Conservation (phyloP, 768 basidiomycete species). For the Podaxis sp. region DNA sequence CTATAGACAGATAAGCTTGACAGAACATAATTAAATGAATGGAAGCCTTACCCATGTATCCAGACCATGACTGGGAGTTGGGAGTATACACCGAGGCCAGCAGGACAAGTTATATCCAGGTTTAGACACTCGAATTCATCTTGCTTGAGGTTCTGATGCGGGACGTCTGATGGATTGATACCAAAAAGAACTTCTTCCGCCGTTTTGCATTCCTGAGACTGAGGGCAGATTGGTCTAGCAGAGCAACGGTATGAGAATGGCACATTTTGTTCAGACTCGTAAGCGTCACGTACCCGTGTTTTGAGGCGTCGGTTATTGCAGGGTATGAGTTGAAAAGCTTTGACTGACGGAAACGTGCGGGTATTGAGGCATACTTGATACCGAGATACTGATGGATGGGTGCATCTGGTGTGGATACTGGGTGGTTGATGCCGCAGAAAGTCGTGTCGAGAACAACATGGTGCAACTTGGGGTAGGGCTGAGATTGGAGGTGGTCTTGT, state of each 20-base stretch:
- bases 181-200: constrained; percentile 66
- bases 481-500: constrained; percentile 21
- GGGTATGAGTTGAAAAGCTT: constrained; percentile 58
- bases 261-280: not conserved
- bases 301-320: constrained; percentile 58
- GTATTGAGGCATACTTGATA: constrained; percentile 74
- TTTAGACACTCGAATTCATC: constrained; percentile 82
- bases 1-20: constrained; percentile 33
- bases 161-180: constrained; percentile 50
- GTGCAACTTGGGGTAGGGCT: constrained; percentile 36
- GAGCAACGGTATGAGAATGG: constrained; percentile 9
- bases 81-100: constrained; percentile 49
- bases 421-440: constrained; percentile 65
- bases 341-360: constrained; percentile 77
- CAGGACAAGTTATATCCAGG: constrained; percentile 77
- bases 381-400: constrained; percentile 74
- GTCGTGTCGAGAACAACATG: constrained; percentile 60
- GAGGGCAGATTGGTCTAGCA: constrained; percentile 74
- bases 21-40: constrained; percentile 23
- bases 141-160: constrained; percentile 55
- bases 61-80: constrained; percentile 78
- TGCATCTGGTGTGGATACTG: constrained; percentile 51
- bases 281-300: constrained; percentile 54
- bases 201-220: constrained; percentile 42
- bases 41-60: constrained; percentile 67